phyloP scores from a whole-genome alignment of 2,329 filamentous ascomycete genomes.

The Fusarium sp. region DNA sequence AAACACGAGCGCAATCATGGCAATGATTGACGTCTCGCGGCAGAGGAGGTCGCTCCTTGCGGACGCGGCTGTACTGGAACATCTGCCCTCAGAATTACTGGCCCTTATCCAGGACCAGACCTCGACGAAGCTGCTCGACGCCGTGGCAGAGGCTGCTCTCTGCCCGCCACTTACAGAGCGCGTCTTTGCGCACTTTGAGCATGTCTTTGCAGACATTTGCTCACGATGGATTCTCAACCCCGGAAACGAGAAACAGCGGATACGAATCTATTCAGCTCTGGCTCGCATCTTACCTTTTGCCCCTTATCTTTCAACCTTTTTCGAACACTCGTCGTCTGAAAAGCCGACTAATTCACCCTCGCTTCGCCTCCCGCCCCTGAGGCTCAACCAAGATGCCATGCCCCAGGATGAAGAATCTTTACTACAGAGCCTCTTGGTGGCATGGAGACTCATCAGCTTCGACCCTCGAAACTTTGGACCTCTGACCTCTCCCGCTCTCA shows the following conservation, averaged over 20 bases:
- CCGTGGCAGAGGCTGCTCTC: slow-evolving; percentile 77
- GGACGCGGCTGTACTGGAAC: slow-evolving; percentile 64
- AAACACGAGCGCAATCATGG: slow-evolving; percentile 60
- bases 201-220: slow-evolving; percentile 83
- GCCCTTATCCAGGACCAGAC: slow-evolving; percentile 73
- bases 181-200: slow-evolving; percentile 80
- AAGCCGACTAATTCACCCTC: slow-evolving; percentile 36
- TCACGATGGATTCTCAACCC: slow-evolving; percentile 77
- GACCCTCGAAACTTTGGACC: slow-evolving; percentile 76
- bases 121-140: slow-evolving; percentile 76
- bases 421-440: slow-evolving; percentile 55
- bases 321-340: slow-evolving; percentile 56
- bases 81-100: slow-evolving; percentile 78
- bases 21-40: slow-evolving; percentile 65
- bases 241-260: slow-evolving; percentile 53
- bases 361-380: slow-evolving; percentile 47
- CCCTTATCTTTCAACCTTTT: slow-evolving; percentile 80
- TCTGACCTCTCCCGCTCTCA: slow-evolving; percentile 72
- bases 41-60: slow-evolving; percentile 68
- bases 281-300: slow-evolving; percentile 85
- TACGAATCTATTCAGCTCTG: slow-evolving; percentile 75
- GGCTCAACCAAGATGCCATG: slow-evolving; percentile 45
- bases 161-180: slow-evolving; percentile 76
- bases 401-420: slow-evolving; percentile 40
- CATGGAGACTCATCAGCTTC: slow-evolving; percentile 84